Evolutionary conservation across 169 alveolate genomes (phyloP).

Genomic region (Plasmodium blacklocki): DNA sequence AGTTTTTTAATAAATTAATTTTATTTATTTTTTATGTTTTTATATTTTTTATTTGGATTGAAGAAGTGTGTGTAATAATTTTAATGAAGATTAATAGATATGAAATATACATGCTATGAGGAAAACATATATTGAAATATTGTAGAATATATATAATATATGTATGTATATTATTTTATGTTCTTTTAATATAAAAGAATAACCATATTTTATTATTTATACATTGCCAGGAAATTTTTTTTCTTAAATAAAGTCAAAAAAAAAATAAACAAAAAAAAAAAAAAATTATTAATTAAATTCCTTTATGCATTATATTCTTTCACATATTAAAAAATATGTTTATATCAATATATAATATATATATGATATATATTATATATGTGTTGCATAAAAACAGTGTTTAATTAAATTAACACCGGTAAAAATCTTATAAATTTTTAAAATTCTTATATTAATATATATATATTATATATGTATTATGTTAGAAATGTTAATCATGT

Average conservation of each 20-base stretch:
- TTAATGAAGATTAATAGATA: not conserved
- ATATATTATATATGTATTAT: slow-evolving; percentile 4
- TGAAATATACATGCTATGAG: not conserved
- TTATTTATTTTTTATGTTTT: slow-evolving; percentile 8
- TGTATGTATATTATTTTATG: not conserved
- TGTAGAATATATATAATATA: not conserved
- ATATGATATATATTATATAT: too few relatives aligned
- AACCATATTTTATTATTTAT: not conserved
- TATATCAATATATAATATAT: too few relatives aligned
- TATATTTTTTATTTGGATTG: slow-evolving; percentile 10
- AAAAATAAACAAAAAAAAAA: too few relatives aligned
- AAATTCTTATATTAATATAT: not conserved
- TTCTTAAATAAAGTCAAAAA: too few relatives aligned
- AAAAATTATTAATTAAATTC: too few relatives aligned
- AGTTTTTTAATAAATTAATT: not conserved
- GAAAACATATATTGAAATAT: not conserved
- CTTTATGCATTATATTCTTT: too few relatives aligned
- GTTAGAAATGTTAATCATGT: slow-evolving; percentile 1
- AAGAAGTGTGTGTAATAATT: slow-evolving; percentile 34
- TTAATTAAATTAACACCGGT: not conserved
- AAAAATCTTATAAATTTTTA: slow-evolving; percentile 11
- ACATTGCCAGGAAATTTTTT: not conserved
- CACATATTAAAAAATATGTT: too few relatives aligned
- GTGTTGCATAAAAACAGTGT: slow-evolving; percentile 23
- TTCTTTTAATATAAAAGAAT: not conserved